phyloP scores from a whole-genome alignment of 176 grass and related monocot species.

The Oryza australiensis region DNA sequence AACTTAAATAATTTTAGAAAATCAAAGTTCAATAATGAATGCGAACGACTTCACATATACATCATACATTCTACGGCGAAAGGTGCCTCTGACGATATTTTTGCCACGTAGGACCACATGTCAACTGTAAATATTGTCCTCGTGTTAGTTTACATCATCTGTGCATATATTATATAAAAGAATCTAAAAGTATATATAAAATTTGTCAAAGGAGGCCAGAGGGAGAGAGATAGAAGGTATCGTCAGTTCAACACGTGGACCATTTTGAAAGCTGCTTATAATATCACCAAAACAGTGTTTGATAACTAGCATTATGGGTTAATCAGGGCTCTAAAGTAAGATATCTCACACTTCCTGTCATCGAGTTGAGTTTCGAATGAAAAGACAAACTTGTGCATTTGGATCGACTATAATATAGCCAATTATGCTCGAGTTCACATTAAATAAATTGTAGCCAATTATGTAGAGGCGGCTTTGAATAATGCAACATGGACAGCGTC shows the following conservation, averaged over 20 bases:
- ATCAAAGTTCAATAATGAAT: background rate
- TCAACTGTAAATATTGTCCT: background rate
- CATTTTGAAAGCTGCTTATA: background rate
- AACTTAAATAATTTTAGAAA: background rate
- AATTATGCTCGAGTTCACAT: constrained; percentile 27
- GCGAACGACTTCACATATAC: background rate
- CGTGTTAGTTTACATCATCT: background rate
- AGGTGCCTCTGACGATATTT: background rate
- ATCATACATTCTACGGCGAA: background rate
- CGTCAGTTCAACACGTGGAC: constrained; percentile 33
- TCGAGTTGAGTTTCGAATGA: constrained; percentile 27
- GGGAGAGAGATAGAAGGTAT: background rate
- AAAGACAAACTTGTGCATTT: constrained; percentile 39
- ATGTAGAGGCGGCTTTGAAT: constrained; percentile 25
- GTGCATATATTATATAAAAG: background rate
- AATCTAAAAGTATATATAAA: background rate
- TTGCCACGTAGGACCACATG: background rate
- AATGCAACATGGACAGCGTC: background rate
- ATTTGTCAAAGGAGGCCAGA: background rate
- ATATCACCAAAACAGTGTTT: background rate
- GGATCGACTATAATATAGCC: constrained; percentile 29
- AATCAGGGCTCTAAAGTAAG: constrained; percentile 26
- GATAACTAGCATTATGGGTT: constrained; percentile 42
- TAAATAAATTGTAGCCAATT: constrained; percentile 28
- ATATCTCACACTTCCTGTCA: constrained; percentile 35